Evolutionary conservation across 768 basidiomycete species (phyloP), one percentile per base, ranked within the genome.

Genomic region (Panaeolus cyanescens): DNA sequence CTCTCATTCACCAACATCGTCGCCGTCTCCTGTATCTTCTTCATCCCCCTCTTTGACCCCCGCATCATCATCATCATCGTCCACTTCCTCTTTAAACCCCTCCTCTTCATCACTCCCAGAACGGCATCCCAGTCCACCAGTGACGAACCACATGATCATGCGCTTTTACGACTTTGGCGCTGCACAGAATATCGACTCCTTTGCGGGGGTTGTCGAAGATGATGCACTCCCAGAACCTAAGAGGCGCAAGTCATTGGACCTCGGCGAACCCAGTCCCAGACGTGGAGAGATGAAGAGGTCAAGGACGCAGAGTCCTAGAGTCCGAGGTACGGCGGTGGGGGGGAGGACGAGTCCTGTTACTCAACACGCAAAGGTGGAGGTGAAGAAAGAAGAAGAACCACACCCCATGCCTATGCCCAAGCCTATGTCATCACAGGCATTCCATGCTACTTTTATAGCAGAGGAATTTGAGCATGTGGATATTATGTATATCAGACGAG

Each of bases 401-500:
- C n/a, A n/a, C n/a, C n/a, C n/a, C n/a, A n/a, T n/a, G n/a, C n/a
- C n/a, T n/a, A n/a, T n/a, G n/a, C n/a, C n/a, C n/a, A n/a, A n/a
- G n/a, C n/a, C n/a, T n/a, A n/a, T n/a, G n/a, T n/a, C n/a, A n/a
- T n/a, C n/a, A n/a, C n/a, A n/a, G n/a, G n/a, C n/a, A n/a, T n/a
- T n/a, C n/a, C n/a, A n/a, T n/a, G n/a, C n/a, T n/a, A n/a, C n/a
- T 17, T 4, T 50, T 33, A 6, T 59, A 50, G 22, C 67, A 10
- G 57, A 70, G 4, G 68, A 70, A 4, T 68, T 76, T 40, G 58
- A 68, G 7, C 74, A 76, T 56, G 70, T 78, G 20, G 77, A 80
- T 61, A 65, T 80, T 39, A 77, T 80, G 75, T 80, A 76, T 58
- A 55, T 72, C 28, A 68, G 70, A 6, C 50, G 54, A 30, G 68